A percentile compares a stretch with the other conserved stretches of the same genome.
Evolutionary conservation across 176 grass and related monocot genomes (phyloP).

Genomic region (Zoysia pacifica): DNA sequence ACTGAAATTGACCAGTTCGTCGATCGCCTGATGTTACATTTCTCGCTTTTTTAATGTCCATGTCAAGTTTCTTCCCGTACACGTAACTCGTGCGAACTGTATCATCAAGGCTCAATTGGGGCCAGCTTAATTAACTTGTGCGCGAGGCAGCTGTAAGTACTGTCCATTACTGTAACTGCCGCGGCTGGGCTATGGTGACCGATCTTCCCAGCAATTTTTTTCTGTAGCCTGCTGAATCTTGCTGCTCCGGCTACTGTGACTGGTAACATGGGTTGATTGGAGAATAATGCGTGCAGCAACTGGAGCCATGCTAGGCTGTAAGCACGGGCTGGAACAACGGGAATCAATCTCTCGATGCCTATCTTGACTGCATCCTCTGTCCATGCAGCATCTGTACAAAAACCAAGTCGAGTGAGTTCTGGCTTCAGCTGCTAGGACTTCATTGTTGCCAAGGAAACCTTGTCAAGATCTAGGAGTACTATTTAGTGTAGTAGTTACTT

Average conservation of each 20-base stretch:
- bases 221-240: not conserved
- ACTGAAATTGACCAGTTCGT: not conserved
- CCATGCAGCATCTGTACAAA: not conserved
- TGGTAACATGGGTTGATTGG: not conserved
- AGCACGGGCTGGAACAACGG: not conserved
- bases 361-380: not conserved
- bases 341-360: not conserved
- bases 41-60: not conserved
- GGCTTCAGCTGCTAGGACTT: too few relatives aligned
- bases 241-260: not conserved
- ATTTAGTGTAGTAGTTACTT: not conserved
- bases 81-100: not conserved
- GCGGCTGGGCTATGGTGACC: not conserved
- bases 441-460: too few relatives aligned
- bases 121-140: not conserved
- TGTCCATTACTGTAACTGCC: not conserved
- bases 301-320: not conserved
- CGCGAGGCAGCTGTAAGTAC: not conserved
- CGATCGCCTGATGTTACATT: not conserved
- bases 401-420: not conserved
- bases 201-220: not conserved
- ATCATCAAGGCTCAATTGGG: not conserved
- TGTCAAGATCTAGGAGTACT: too few relatives aligned
- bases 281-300: not conserved
- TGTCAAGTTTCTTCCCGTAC: not conserved